phyloP scores from a whole-genome alignment of 768 basidiomycete species.

The Chalciporus piperatus region DNA sequence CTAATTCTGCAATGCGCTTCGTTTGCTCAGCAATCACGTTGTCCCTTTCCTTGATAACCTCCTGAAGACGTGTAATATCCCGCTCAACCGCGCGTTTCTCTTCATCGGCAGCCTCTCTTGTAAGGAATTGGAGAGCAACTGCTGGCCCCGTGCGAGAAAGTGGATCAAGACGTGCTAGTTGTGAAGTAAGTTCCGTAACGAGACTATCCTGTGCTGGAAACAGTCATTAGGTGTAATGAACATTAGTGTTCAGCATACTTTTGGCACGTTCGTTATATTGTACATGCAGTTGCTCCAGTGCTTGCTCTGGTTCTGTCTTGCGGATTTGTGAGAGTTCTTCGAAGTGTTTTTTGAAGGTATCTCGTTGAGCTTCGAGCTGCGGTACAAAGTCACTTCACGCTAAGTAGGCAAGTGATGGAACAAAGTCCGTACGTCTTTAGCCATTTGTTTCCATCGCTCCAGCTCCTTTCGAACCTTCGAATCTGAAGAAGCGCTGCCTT shows the following conservation, averaged over 20 bases:
- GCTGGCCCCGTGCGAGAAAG: slow-evolving; percentile 48
- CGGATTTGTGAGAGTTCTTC: slow-evolving; percentile 59
- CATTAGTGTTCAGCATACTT: slow-evolving; percentile 37
- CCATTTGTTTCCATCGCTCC: slow-evolving; percentile 31
- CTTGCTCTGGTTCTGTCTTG: slow-evolving; percentile 62
- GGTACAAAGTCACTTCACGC: background rate
- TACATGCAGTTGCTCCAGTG: slow-evolving; percentile 44
- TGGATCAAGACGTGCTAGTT: slow-evolving; percentile 54
- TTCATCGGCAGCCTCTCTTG: slow-evolving; percentile 69
- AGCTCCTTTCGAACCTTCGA: slow-evolving; percentile 21
- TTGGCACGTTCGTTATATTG: slow-evolving; percentile 51
- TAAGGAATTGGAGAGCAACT: slow-evolving; percentile 61
- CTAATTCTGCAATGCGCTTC: slow-evolving; percentile 43
- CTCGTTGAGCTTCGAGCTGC: slow-evolving; percentile 40
- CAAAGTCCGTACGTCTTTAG: slow-evolving; percentile 20
- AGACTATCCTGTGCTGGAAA: slow-evolving; percentile 53
- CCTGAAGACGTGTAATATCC: slow-evolving; percentile 45
- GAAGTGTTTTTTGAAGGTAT: slow-evolving; percentile 49
- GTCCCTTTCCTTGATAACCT: slow-evolving; percentile 43
- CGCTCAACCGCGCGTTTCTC: slow-evolving; percentile 55
- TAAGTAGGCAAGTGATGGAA: background rate
- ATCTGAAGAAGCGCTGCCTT: slow-evolving; percentile 12
- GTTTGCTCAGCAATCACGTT: slow-evolving; percentile 42
- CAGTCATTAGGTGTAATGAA: slow-evolving; percentile 3
- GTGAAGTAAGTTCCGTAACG: slow-evolving; percentile 45